These are phyloP conservation scores for Candida stauntonica DNA, from an alignment of 805 yeast species.

Conservation along the genomic window DNA sequence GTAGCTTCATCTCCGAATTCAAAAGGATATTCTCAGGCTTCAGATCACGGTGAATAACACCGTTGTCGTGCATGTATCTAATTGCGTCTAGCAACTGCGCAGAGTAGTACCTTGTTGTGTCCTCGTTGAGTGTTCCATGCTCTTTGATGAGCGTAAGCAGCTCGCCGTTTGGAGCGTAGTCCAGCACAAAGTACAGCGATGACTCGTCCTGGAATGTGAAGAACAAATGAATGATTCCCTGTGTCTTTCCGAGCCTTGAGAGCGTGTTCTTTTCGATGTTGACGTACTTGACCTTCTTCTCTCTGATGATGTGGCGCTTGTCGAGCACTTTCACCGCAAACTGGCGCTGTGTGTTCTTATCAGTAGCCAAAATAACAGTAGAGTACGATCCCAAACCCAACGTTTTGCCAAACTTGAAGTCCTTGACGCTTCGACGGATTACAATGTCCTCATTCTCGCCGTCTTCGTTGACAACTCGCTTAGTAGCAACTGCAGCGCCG, in stretches of 20 bases:
- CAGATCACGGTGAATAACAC: slow-evolving; percentile 76
- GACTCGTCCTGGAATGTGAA: slow-evolving; percentile 79
- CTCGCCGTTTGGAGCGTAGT: slow-evolving; percentile 80
- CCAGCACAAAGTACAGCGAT: slow-evolving; percentile 69
- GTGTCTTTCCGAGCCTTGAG: slow-evolving; percentile 56
- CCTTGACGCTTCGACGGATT: slow-evolving; percentile 60
- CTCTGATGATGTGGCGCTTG: slow-evolving; percentile 73
- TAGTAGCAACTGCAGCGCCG: slow-evolving; percentile 56
- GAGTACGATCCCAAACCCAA: slow-evolving; percentile 97
- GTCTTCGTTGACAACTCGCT: slow-evolving; percentile 37
- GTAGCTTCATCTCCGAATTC: slow-evolving; percentile 55
- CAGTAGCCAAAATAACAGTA: slow-evolving; percentile 84
- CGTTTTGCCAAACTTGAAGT: slow-evolving; percentile 82
- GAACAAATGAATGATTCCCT: slow-evolving; percentile 63
- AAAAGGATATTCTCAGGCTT: slow-evolving; percentile 79
- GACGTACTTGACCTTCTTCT: slow-evolving; percentile 80
- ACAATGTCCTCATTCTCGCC: slow-evolving; percentile 51
- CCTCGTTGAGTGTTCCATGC: slow-evolving; percentile 68
- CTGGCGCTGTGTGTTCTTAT: slow-evolving; percentile 66
- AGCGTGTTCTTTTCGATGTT: slow-evolving; percentile 79
- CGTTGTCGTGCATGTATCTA: slow-evolving; percentile 65
- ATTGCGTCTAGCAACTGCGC: slow-evolving; percentile 75
- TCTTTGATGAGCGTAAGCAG: slow-evolving; percentile 61
- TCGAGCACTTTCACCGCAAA: slow-evolving; percentile 77
- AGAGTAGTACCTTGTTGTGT: slow-evolving; percentile 59